Evolutionary conservation across 371 early-diverging fungal genomes (phyloP), one percentile per base, ranked within the genome.

Genomic region (Syncephalis fuscata): DNA sequence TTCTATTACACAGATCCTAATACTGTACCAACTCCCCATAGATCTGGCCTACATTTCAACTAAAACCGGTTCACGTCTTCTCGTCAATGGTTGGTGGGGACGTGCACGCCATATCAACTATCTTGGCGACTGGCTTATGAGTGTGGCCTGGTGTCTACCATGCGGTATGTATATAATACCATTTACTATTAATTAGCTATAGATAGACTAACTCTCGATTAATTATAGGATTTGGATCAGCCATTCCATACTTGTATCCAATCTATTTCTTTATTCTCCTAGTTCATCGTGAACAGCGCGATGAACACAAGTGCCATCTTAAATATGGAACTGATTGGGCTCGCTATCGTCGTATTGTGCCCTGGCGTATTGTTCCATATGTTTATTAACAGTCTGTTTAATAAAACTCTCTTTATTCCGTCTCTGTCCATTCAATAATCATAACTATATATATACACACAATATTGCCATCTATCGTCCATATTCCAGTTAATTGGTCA

Each of bases 321-420:
- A 93, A 93, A 70, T 95, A 95, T 63, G 88, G 88, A 23, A 69
- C 73, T 43, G 89, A 86, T 55, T 95, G 96, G 96, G 80, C 86
- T 17, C 63, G 67, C 50, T 95, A 95, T 63, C 81, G 84, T 55
- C 55, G 64, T n/a, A 65, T 67, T 17, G 96, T 95, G 7, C 77
- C 74, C 24, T 90, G 80, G 63, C 71, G 80, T 41, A 86, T 94
- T 48, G 67, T 94, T 53, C 93, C 93, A 17, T 45, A 46, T n/a
- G 40, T 51, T 40, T 51, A 51, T 45, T 51, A 38, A 51, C 5
- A 16, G 32, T 17, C 24, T 48, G 15, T 11, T 5, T 19, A 44
- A 19, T 10, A 19, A 44, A 5, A 32, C 11, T 11, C 32, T 32
- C 32, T 32, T 32, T 32, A 32, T 32, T 32, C 11, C 32, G 11